Evolutionary conservation across 805 yeast species (phyloP).

Genomic region (Tetrapisispora pingtungensis): DNA sequence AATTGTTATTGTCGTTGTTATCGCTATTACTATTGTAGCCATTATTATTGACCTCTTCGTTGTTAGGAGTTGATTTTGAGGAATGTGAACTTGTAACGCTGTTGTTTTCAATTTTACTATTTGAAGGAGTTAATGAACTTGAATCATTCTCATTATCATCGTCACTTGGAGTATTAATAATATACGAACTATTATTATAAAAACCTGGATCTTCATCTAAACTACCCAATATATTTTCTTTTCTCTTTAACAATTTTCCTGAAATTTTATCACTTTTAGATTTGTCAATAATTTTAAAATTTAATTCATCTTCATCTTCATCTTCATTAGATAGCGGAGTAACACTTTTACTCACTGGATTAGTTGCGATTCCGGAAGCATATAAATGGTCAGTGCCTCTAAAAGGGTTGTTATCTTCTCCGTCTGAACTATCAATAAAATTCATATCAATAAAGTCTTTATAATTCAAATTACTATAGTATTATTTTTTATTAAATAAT

Average conservation of each 20-base stretch:
- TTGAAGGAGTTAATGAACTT: neutral
- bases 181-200: neutral
- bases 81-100: neutral
- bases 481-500: too few species aligned
- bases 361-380: constrained; percentile 29
- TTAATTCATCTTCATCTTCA: neutral
- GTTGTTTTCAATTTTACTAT: neutral
- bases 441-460: constrained; percentile 10
- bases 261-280: neutral
- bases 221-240: neutral
- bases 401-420: constrained; percentile 33
- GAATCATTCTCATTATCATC: neutral
- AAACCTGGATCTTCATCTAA: neutral
- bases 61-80: neutral
- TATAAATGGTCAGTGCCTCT: constrained; percentile 30
- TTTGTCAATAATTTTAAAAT: neutral
- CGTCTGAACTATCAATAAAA: constrained; percentile 20
- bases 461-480: too few species aligned
- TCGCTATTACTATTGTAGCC: neutral
- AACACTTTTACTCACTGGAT: constrained; percentile 4
- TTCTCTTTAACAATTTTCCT: neutral
- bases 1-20: too few species aligned
- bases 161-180: too few species aligned
- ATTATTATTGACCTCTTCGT: neutral
- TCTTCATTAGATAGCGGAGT: neutral